Percentiles rank a stretch among this genome's conserved stretches.
These are phyloP conservation scores for Acidiella bohemica DNA, from an alignment of 495 filamentous ascomycete genomes.

Conservation along the genomic window DNA sequence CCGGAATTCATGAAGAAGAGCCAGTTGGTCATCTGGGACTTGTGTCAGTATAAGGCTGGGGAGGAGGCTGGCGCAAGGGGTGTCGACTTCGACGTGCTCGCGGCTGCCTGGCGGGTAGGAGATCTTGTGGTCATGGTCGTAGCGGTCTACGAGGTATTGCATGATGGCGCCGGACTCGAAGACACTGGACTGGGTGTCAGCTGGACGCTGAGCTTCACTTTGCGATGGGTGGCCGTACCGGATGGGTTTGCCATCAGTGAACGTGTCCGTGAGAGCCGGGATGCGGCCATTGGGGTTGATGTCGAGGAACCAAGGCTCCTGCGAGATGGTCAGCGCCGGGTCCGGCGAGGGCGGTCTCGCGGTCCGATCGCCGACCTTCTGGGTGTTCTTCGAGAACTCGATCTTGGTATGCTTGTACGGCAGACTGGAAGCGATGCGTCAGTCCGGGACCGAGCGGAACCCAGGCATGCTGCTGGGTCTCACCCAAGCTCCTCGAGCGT, in stretches of 20 bases:
- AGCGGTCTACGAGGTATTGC: constrained; percentile 69
- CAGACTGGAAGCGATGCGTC: constrained; percentile 4
- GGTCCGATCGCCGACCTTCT: constrained; percentile 44
- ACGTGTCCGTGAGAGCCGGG: constrained; percentile 68
- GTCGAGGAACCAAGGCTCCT: constrained; percentile 66
- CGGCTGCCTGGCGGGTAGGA: constrained; percentile 60
- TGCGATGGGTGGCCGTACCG: constrained; percentile 14
- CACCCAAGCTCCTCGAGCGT: constrained; percentile 75
- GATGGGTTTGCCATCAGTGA: constrained; percentile 56
- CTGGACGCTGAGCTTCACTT: not conserved
- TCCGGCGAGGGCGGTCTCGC: too few species aligned
- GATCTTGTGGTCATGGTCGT: constrained; percentile 75
- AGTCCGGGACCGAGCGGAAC: too few species aligned
- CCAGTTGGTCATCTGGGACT: constrained; percentile 51
- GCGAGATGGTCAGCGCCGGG: not conserved
- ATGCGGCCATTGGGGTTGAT: constrained; percentile 96
- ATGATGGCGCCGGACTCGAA: constrained; percentile 82
- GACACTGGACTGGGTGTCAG: constrained; percentile 24
- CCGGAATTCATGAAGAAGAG: constrained; percentile 54
- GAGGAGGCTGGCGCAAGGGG: too few species aligned
- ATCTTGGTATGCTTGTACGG: constrained; percentile 52
- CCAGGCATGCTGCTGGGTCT: not conserved
- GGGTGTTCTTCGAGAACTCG: constrained; percentile 54
- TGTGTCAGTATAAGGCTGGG: not conserved
- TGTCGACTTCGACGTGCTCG: constrained; percentile 52